phyloP scores from a whole-genome alignment of 495 filamentous ascomycete genomes.

The Ramalina peruviana region DNA sequence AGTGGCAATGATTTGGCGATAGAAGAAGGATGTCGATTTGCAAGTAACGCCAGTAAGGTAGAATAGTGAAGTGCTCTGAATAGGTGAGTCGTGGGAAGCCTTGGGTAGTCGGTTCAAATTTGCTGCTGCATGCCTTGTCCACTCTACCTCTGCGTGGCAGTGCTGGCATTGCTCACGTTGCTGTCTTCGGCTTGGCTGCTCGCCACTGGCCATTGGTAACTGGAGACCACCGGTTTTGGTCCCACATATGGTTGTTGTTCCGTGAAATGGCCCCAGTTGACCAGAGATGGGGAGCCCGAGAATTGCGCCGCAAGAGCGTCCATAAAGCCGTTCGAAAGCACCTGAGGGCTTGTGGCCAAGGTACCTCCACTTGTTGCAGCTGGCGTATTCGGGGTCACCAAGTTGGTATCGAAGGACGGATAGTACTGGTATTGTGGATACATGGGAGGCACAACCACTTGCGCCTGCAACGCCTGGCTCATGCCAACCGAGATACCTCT shows the following conservation, averaged over 20 bases:
- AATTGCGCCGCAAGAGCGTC: not conserved
- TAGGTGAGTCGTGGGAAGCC: too few species aligned
- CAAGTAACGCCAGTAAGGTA: too few species aligned
- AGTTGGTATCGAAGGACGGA: conserved; percentile 3
- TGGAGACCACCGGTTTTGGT: too few species aligned
- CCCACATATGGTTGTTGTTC: too few species aligned
- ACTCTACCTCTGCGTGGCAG: too few species aligned
- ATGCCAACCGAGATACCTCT: conserved; percentile 15
- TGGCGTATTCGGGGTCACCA: not conserved
- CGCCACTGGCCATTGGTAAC: conserved; percentile 7
- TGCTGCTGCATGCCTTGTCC: too few species aligned
- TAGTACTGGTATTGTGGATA: conserved; percentile 11
- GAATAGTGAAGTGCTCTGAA: too few species aligned
- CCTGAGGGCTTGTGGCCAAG: not conserved
- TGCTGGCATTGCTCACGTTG: not conserved
- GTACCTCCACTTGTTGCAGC: not conserved
- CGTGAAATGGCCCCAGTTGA: too few species aligned
- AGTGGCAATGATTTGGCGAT: too few species aligned
- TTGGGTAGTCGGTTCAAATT: too few species aligned
- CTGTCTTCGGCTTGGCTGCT: not conserved
- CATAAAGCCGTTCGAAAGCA: not conserved
- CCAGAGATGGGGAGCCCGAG: not conserved
- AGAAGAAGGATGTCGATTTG: too few species aligned
- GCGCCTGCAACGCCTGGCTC: conserved; percentile 10
- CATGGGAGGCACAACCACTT: conserved; percentile 7